Evolutionary conservation across 2,329 filamentous ascomycete genomes (phyloP).

Genomic region (Phaeophleospora eucalypticola): DNA sequence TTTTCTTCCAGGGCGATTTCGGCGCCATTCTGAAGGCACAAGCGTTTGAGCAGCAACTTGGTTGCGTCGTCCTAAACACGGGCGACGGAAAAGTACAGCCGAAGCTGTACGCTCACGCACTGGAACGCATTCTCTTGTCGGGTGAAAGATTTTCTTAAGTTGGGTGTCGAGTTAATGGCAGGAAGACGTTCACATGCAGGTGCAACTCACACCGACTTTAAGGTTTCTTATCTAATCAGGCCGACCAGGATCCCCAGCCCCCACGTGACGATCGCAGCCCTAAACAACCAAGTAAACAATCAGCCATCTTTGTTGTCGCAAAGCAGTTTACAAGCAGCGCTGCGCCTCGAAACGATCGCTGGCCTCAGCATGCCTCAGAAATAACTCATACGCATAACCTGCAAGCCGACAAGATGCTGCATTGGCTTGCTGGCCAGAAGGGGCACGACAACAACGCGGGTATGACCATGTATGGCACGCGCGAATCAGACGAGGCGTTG

Average conservation of each 20-base stretch:
- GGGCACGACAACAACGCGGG: slow-evolving; percentile 22
- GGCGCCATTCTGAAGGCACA: slow-evolving; percentile 43
- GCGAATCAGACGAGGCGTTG: slow-evolving; percentile 2
- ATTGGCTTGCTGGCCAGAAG: slow-evolving; percentile 33
- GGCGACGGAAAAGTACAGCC: slow-evolving; percentile 40
- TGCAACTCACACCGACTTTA: slow-evolving; percentile 1
- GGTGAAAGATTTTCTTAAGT: no score
- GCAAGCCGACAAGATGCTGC: slow-evolving; percentile 25
- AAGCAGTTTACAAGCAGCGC: background rate
- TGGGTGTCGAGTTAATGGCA: no score
- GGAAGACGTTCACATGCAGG: background rate
- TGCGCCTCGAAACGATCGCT: slow-evolving; percentile 1
- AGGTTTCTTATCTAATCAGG: background rate
- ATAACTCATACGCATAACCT: slow-evolving; percentile 3
- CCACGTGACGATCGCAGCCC: background rate
- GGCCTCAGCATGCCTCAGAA: slow-evolving; percentile 5
- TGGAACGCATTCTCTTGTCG: slow-evolving; percentile 18
- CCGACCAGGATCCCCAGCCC: background rate
- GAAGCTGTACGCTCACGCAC: slow-evolving; percentile 40
- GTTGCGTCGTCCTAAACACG: slow-evolving; percentile 10
- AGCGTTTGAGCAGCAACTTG: slow-evolving; percentile 1
- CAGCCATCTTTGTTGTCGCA: background rate
- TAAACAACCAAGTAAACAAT: no score
- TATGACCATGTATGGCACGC: slow-evolving; percentile 6
- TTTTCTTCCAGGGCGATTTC: slow-evolving; percentile 40